A percentile compares a stretch with the other conserved stretches of the same genome.
These are phyloP conservation scores for Leccinum incarnatum DNA, from an alignment of 768 basidiomycete species.

Conservation along the genomic window DNA sequence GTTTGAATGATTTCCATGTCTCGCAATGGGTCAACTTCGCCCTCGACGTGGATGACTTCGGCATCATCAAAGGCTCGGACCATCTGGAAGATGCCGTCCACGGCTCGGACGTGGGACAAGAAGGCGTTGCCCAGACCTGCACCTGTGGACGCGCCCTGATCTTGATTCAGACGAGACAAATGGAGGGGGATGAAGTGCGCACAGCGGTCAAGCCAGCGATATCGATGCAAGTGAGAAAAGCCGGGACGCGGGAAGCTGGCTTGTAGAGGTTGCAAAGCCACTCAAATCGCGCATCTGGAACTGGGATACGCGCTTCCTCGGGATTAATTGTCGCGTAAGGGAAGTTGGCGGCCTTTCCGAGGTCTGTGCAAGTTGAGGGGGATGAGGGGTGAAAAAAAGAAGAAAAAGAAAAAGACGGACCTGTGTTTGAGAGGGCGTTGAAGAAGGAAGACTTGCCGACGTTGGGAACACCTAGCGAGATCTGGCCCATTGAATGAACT, in stretches of 20 bases:
- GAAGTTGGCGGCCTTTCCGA: slow-evolving; percentile 96
- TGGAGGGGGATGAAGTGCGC: slow-evolving; percentile 27
- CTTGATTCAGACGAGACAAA: slow-evolving; percentile 17
- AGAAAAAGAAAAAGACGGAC: slow-evolving; percentile 38
- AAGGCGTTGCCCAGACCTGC: slow-evolving; percentile 98
- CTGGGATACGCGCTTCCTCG: slow-evolving; percentile 93
- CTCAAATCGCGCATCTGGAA: slow-evolving; percentile 91
- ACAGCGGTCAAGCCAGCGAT: slow-evolving; percentile 97
- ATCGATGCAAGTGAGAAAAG: slow-evolving; percentile 96
- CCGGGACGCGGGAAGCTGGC: slow-evolving; percentile 82
- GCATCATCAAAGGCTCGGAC: slow-evolving; percentile 98
- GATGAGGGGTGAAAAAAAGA: not conserved
- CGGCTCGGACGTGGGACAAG: slow-evolving; percentile 94
- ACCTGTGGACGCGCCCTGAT: slow-evolving; percentile 91
- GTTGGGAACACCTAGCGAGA: slow-evolving; percentile 75
- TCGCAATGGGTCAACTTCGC: slow-evolving; percentile 91
- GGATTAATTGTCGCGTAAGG: slow-evolving; percentile 95
- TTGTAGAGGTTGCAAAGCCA: slow-evolving; percentile 94
- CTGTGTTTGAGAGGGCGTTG: slow-evolving; percentile 91
- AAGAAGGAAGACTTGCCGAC: slow-evolving; percentile 99
- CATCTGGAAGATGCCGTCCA: slow-evolving; percentile 99
- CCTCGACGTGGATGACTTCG: slow-evolving; percentile 99
- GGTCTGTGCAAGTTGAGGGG: slow-evolving; percentile 45
- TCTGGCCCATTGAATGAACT: not conserved
- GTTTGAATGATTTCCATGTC: slow-evolving; percentile 98